Percentiles rank a stretch among this genome's conserved stretches.
Conservation (phyloP, 768 basidiomycete genomes). For the Boletus rubroflammeus region DNA sequence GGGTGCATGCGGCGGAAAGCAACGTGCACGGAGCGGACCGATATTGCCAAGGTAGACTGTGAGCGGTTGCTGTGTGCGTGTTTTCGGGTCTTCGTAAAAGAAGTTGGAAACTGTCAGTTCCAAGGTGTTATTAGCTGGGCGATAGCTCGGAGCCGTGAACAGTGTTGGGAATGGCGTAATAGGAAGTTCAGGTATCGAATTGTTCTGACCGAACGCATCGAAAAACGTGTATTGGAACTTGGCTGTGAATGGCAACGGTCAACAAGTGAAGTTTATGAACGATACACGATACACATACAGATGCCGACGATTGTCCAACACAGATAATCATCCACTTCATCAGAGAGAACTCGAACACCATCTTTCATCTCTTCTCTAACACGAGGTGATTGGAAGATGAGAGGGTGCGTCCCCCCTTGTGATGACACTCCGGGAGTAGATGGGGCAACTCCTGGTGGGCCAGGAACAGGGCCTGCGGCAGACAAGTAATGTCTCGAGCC, state of each 20-base stretch:
- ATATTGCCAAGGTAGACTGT: constrained; percentile 88
- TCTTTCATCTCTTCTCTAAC: constrained; percentile 82
- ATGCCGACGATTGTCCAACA: constrained; percentile 97
- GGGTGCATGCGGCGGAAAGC: constrained; percentile 70
- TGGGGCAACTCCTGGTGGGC: constrained; percentile 64
- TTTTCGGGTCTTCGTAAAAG: constrained; percentile 73
- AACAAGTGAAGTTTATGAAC: constrained; percentile 11
- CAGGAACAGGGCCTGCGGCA: constrained; percentile 81
- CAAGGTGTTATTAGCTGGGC: constrained; percentile 66
- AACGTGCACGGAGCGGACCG: constrained; percentile 76
- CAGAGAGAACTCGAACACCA: constrained; percentile 68
- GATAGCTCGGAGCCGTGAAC: constrained; percentile 75
- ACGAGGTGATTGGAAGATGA: constrained; percentile 76
- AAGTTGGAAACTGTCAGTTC: constrained; percentile 87
- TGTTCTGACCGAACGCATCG: constrained; percentile 80
- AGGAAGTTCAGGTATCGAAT: constrained; percentile 68
- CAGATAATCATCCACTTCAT: constrained; percentile 92
- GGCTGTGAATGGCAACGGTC: constrained; percentile 43
- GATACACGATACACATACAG: constrained; percentile 50
- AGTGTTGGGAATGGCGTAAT: constrained; percentile 90
- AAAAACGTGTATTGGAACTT: constrained; percentile 96
- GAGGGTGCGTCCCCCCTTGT: constrained; percentile 76
- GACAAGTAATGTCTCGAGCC: constrained; percentile 85
- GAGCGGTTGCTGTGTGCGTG: constrained; percentile 61
- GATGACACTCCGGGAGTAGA: constrained; percentile 73